A percentile compares a stretch with the other conserved stretches of the same genome.
Conservation (phyloP, 805 yeast species). For the Yamadazyma akitaensis region DNA sequence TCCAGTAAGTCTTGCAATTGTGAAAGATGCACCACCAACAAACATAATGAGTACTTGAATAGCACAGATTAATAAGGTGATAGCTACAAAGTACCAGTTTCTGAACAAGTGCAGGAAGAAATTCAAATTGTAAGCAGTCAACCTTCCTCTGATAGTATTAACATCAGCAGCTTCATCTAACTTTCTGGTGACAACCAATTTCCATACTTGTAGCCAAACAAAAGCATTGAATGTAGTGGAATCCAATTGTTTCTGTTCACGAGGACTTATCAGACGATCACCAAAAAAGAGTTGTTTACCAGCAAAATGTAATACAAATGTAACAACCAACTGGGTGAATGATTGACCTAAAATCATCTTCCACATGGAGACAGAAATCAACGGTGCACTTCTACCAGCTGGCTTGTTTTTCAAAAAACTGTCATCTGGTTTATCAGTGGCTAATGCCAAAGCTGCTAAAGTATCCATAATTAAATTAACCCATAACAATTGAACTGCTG, state of each 20-base stretch:
- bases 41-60: conserved; percentile 89
- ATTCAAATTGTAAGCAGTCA: conserved; percentile 65
- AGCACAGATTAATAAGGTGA: conserved; percentile 72
- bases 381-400: conserved; percentile 71
- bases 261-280: conserved; percentile 28
- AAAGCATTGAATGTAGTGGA: conserved; percentile 93
- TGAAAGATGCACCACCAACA: conserved; percentile 95
- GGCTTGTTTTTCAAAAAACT: conserved; percentile 78
- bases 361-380: conserved; percentile 94
- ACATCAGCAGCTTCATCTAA: conserved; percentile 83
- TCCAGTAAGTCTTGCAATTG: conserved; percentile 73
- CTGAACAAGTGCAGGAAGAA: conserved; percentile 78
- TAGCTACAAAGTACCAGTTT: conserved; percentile 76
- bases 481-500: conserved; percentile 97
- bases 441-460: conserved; percentile 93
- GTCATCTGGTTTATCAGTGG: conserved; percentile 94
- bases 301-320: conserved; percentile 78
- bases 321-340: conserved; percentile 68
- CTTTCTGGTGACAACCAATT: conserved; percentile 85
- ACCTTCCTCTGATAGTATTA: conserved; percentile 52
- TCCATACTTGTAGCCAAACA: conserved; percentile 97
- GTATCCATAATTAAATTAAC: conserved; percentile 98
- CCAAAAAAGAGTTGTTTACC: conserved; percentile 57
- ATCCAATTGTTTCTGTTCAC: conserved; percentile 56
- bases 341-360: conserved; percentile 95